Base-by-base conservation (phyloP, 2,329 filamentous ascomycete genomes). In the Aspergillus novoparasiticus region DNA sequence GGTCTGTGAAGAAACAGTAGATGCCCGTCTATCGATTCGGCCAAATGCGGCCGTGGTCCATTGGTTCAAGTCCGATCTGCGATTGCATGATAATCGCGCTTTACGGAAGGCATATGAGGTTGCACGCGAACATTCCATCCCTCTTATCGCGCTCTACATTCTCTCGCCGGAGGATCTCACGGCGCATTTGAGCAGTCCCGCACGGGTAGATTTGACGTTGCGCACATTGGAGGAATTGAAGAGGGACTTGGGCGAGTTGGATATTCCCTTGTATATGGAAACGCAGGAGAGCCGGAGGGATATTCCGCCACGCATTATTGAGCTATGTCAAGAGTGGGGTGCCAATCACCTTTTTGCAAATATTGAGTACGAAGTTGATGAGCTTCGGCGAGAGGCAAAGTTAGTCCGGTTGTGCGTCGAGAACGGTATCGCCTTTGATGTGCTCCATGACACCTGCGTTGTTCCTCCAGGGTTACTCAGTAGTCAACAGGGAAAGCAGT, bases 291-390 rank as follows among this genome's bases (percentile, higher is more conserved):
- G 87, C 70, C 83, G 93, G 39, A 89, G 84, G 66, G 77, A 83
- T 1, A 82, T 95, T 0, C 85, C 89, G 0, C 76, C 75, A 1
- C 82, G 88, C 4, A 81, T 97, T 11, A 69, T 90, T 2, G 84
- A 89, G 58, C 79, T 94, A 46, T 86, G 90, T 74, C 80, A 86
- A 34, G 80, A 87, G 64, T 97, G 92, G 93, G 86, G 86, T 0
- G 90, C 87, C 0, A 89, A 84, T 56, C 90, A 95, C 71, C 68
- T 97, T 2, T 96, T 88, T 71, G 88, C 90, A 55, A 97, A 96
- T 73, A 87, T 93, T 62, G 93, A 97, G 75, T 97, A 96, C 71
- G 94, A 97, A 75, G 92, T 96, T 0, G 94, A 97, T 73, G 94
- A 97, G 78, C 78, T 97, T 62, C 83, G 93, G 50, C 84, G 93